Conservation (phyloP, 495 filamentous ascomycete species). For the Diplogelasinospora grovesii region DNA sequence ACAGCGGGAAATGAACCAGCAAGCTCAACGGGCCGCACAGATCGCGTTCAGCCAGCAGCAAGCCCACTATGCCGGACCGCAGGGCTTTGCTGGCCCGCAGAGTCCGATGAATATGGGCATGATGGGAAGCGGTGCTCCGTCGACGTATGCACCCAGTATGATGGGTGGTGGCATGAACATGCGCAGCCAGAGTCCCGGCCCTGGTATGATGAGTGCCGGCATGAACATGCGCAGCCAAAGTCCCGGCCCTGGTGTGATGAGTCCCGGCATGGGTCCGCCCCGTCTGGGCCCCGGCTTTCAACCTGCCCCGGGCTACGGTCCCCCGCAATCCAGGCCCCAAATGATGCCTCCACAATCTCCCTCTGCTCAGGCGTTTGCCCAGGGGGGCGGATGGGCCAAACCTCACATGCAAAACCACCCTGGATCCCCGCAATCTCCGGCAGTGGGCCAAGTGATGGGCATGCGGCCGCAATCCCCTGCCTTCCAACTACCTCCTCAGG, state of each 20-base stretch:
- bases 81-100: constrained; percentile 12
- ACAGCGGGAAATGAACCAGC: constrained; percentile 52
- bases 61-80: constrained; percentile 18
- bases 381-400: constrained; percentile 9
- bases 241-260: constrained; percentile 12
- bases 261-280: constrained; percentile 1
- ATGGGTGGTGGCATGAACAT: constrained; percentile 11
- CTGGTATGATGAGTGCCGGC: constrained; percentile 11
- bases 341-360: constrained; percentile 14
- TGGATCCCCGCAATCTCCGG: constrained; percentile 13
- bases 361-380: constrained; percentile 4
- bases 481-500: constrained; percentile 23
- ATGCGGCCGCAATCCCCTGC: constrained; percentile 23
- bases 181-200: constrained; percentile 14
- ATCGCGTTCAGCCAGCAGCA: constrained; percentile 32
- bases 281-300: constrained; percentile 9
- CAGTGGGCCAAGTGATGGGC: constrained; percentile 18
- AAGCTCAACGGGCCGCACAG: constrained; percentile 29
- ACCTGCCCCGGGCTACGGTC: constrained; percentile 3
- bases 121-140: constrained; percentile 17
- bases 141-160: constrained; percentile 23
- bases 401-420: constrained; percentile 13
- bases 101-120: constrained; percentile 7
- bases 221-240: constrained; percentile 1
- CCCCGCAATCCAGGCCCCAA: constrained; percentile 10